Percentiles rank a stretch among this genome's conserved stretches.
These are phyloP conservation scores for Diaporthe aspalathi DNA, from an alignment of 2,329 filamentous ascomycete genomes.

Conservation along the genomic window DNA sequence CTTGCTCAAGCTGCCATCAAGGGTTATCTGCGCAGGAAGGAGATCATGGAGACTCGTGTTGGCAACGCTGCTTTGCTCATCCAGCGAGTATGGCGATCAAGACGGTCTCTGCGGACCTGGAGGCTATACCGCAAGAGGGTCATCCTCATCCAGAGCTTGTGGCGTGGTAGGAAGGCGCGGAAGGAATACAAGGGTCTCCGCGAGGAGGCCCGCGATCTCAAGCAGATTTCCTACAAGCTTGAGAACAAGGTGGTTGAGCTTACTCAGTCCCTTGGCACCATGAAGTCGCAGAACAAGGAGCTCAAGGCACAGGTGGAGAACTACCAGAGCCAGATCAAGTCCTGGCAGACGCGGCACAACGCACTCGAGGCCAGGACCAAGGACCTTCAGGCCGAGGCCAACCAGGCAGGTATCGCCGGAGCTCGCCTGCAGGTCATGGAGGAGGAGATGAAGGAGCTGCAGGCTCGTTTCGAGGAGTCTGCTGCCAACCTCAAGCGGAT, in stretches of 20 bases:
- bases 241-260: conserved; percentile 99
- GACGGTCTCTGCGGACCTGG: conserved; percentile 83
- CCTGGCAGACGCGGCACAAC: conserved; percentile 93
- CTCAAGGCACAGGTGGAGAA: conserved; percentile 90
- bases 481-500: conserved; percentile 90
- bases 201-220: conserved; percentile 96
- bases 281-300: conserved; percentile 95
- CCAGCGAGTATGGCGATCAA: conserved; percentile 88
- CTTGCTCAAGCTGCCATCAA: conserved; percentile 91
- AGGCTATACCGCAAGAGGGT: conserved; percentile 90
- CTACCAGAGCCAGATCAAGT: conserved; percentile 95
- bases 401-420: conserved; percentile 95
- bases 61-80: conserved; percentile 93
- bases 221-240: conserved; percentile 99
- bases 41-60: conserved; percentile 92
- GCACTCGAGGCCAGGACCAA: conserved; percentile 89
- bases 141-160: conserved; percentile 89
- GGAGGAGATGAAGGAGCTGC: conserved; percentile 92
- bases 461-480: conserved; percentile 90
- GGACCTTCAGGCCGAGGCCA: conserved; percentile 95
- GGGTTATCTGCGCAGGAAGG: conserved; percentile 88
- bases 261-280: conserved; percentile 89
- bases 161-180: conserved; percentile 86
- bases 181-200: conserved; percentile 89
- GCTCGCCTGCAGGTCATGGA: conserved; percentile 92